phyloP scores from a whole-genome alignment of 148 eudicot species.

The Cornus suecica region DNA sequence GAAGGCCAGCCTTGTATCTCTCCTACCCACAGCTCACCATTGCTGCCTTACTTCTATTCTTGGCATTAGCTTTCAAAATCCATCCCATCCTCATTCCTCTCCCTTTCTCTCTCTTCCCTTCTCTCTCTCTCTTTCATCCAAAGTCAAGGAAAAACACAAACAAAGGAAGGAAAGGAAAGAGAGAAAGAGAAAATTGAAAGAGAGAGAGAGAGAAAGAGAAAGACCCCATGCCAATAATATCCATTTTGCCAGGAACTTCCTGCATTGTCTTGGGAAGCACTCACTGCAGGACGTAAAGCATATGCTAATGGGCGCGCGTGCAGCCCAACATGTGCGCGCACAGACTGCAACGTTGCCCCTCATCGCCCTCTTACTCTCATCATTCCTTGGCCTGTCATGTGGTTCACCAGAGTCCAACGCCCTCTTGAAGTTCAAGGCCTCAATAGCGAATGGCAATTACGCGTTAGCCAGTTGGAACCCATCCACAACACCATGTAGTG shows the following conservation, averaged over 20 bases:
- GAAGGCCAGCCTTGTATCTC: conserved; percentile 5
- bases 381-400: background rate
- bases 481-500: conserved; percentile 40
- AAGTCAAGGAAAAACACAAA: background rate
- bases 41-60: conserved; percentile 4
- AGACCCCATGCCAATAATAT: background rate
- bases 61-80: background rate
- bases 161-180: background rate
- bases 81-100: conserved; percentile 8
- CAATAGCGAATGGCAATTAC: conserved; percentile 26
- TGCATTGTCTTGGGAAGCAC: background rate
- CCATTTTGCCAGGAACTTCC: background rate
- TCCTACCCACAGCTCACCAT: background rate
- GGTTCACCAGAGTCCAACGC: conserved; percentile 27
- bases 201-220: no score
- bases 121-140: conserved; percentile 1
- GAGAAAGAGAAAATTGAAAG: background rate
- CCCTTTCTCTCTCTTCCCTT: background rate
- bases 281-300: background rate
- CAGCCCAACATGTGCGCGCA: conserved; percentile 50
- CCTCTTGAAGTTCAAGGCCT: conserved; percentile 52
- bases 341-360: conserved; percentile 15
- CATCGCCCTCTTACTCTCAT: background rate
- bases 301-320: conserved; percentile 61
- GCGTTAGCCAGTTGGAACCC: conserved; percentile 56